Evolutionary conservation across 345 rosid genomes (phyloP), one percentile per base, ranked within the genome.

Genomic region (Chamaenerion angustifolium): DNA sequence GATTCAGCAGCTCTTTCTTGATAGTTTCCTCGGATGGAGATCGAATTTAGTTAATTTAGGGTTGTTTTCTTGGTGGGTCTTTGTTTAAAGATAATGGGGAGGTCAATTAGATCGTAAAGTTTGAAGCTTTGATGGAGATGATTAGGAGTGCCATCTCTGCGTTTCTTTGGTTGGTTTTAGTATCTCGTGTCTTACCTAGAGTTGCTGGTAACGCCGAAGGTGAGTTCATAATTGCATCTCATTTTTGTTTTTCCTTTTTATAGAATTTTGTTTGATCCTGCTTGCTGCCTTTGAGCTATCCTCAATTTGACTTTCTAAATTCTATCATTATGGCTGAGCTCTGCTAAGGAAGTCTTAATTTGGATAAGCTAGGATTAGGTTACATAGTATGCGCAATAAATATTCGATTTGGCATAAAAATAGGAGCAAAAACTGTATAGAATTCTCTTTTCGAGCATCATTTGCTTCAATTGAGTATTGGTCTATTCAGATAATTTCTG

Each of bases 181-280:
- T 74, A 58, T 64, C 70, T 50, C 66, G 60, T 57, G 65, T 74
- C 58, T 56, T 76, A 56, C 58, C 64, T 51, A 69, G 76, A 60
- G 80, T 70, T 41, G 35, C 77, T 2, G 76, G 80, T 51, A 88
- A 88, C 74, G 67, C 71, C 7, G 96, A 88, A 79, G 96, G 94
- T 88, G 35, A 18, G 59, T 11, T 19, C 12, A 31, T 3, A 31
- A 31, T 44, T 12, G 40, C 8, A 16, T 10, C 19, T 46, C 49
- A 31, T 54, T 16, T 37, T 16, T 44, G 10, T 12, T 42, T 31
- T 45, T 14, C 16, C 41, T 31, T 49, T 27, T 48, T 16, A 6
- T 43, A 11, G 16, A 8, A 31, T 31, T 31, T 31, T 4, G 8
- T 31, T 31, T 31, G 37, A 31, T 31, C 37, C 37, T 31, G 37